Conservation (phyloP, 2,329 filamentous ascomycete genomes). For the Aspergillus tubingensis region DNA sequence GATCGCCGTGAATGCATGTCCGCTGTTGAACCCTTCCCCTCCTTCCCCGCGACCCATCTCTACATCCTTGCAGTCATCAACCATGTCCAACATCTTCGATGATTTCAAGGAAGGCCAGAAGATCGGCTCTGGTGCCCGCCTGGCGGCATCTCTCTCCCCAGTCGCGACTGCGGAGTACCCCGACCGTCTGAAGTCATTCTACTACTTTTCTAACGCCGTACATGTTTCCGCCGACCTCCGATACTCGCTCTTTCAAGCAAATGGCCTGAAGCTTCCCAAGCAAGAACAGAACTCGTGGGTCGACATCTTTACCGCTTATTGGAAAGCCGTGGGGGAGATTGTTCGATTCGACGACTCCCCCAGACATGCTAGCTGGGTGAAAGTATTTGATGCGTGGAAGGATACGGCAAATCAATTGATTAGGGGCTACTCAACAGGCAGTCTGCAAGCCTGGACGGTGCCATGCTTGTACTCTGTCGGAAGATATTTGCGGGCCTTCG, state of each 20-base stretch:
- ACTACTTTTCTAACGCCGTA: slow-evolving; percentile 67
- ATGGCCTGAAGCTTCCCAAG: slow-evolving; percentile 57
- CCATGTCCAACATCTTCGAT: slow-evolving; percentile 72
- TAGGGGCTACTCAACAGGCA: slow-evolving; percentile 74
- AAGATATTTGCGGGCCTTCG: slow-evolving; percentile 83
- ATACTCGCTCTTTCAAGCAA: slow-evolving; percentile 66
- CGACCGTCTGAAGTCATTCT: slow-evolving; percentile 68
- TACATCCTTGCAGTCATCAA: slow-evolving; percentile 7
- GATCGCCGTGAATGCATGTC: not conserved
- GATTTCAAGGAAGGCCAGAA: slow-evolving; percentile 72
- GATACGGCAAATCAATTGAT: slow-evolving; percentile 76
- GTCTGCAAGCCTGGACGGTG: slow-evolving; percentile 87
- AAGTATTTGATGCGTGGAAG: slow-evolving; percentile 86
- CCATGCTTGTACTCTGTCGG: slow-evolving; percentile 86
- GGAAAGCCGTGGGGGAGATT: slow-evolving; percentile 77
- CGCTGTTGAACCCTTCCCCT: not conserved
- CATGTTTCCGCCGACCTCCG: slow-evolving; percentile 70
- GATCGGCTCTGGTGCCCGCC: slow-evolving; percentile 66
- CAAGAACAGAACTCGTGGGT: slow-evolving; percentile 79
- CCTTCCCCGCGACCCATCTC: not conserved
- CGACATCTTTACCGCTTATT: slow-evolving; percentile 80
- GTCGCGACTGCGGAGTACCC: slow-evolving; percentile 64
- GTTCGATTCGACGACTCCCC: slow-evolving; percentile 62
- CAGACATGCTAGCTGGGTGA: slow-evolving; percentile 67
- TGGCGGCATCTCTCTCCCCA: slow-evolving; percentile 76